phyloP scores from a whole-genome alignment of 2,329 filamentous ascomycete species.

The Apiospora koreana region DNA sequence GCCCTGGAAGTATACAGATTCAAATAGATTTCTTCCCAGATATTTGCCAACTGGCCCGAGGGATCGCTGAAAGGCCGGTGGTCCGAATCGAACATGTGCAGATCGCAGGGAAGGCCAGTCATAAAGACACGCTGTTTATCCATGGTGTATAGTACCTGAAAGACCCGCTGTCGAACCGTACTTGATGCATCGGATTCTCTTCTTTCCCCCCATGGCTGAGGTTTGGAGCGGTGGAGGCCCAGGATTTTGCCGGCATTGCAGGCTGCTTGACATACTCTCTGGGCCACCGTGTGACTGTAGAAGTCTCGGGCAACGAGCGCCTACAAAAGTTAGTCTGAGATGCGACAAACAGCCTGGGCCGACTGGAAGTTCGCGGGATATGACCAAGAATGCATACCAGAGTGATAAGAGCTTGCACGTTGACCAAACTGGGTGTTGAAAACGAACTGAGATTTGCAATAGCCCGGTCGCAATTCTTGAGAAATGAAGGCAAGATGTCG shows the following conservation, averaged over 20 bases:
- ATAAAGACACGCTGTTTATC: slow-evolving; percentile 24
- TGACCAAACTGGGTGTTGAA: slow-evolving; percentile 16
- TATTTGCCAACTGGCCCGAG: slow-evolving; percentile 20
- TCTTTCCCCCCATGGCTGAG: neutral
- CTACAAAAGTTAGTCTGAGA: slow-evolving; percentile 12
- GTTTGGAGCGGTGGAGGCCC: slow-evolving; percentile 20
- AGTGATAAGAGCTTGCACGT: neutral
- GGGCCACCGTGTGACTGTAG: slow-evolving; percentile 19
- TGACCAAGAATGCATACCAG: neutral
- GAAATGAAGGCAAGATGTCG: slow-evolving; percentile 22
- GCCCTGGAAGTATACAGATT: slow-evolving; percentile 20
- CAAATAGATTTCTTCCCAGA: slow-evolving; percentile 25
- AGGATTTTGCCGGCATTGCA: slow-evolving; percentile 21
- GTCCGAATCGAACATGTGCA: slow-evolving; percentile 23
- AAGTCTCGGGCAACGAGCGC: slow-evolving; percentile 21
- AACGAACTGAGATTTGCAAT: slow-evolving; percentile 20
- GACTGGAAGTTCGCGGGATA: too few species aligned
- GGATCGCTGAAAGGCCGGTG: slow-evolving; percentile 17
- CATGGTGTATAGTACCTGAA: slow-evolving; percentile 22
- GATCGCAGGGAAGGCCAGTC: slow-evolving; percentile 22
- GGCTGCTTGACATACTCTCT: slow-evolving; percentile 22
- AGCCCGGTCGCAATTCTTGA: slow-evolving; percentile 23
- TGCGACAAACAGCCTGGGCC: too few species aligned
- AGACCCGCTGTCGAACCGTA: slow-evolving; percentile 18
- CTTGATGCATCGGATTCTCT: neutral